These are phyloP conservation scores for Colletotrichum navitas DNA, from an alignment of 2,329 filamentous ascomycete genomes.

Conservation along the genomic window DNA sequence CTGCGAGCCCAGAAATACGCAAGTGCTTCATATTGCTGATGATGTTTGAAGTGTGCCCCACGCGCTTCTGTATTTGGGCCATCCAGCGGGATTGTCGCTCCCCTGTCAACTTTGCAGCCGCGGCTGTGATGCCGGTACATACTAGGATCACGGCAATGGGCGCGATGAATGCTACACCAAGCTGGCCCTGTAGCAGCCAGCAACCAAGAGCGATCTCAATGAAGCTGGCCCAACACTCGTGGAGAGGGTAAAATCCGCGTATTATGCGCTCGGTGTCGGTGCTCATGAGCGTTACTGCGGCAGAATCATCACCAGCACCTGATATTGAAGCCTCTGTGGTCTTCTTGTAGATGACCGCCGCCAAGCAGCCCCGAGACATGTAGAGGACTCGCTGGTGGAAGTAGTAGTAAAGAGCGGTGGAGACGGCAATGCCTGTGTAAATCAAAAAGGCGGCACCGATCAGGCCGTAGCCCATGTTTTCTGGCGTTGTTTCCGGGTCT, in stretches of 20 bases:
- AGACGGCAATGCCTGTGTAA: constrained; percentile 51
- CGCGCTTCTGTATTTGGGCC: constrained; percentile 48
- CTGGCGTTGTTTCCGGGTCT: constrained; percentile 43
- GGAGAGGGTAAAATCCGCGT: constrained; percentile 47
- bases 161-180: constrained; percentile 50
- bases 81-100: constrained; percentile 49
- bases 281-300: constrained; percentile 55
- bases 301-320: constrained; percentile 46
- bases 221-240: constrained; percentile 53
- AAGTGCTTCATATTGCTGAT: constrained; percentile 48
- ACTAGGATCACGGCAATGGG: constrained; percentile 49
- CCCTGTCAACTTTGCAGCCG: constrained; percentile 43
- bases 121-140: constrained; percentile 43
- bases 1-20: constrained; percentile 49
- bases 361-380: constrained; percentile 49
- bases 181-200: constrained; percentile 50
- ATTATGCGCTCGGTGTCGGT: constrained; percentile 53
- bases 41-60: constrained; percentile 44
- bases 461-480: constrained; percentile 49
- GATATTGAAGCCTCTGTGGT: constrained; percentile 47
- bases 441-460: constrained; percentile 51
- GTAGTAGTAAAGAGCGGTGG: constrained; percentile 51
- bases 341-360: constrained; percentile 50
- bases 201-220: constrained; percentile 51
- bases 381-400: constrained; percentile 47